A percentile compares a stretch with the other conserved stretches of the same genome.
These are phyloP conservation scores for Udeniomyces megalosporus DNA, from an alignment of 768 basidiomycete genomes.

Conservation along the genomic window DNA sequence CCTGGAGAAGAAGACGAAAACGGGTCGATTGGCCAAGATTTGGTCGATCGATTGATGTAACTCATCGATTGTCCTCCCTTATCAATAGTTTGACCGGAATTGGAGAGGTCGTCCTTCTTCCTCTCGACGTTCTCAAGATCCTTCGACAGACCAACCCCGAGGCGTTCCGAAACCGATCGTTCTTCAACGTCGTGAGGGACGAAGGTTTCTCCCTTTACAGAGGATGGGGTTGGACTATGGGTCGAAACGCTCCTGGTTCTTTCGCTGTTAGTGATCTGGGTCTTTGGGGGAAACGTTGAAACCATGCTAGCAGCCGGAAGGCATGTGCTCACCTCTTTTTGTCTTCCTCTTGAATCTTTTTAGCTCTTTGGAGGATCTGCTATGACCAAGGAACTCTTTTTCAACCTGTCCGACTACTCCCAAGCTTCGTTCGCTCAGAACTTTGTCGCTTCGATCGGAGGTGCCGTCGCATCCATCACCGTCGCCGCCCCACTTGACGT, in stretches of 20 bases:
- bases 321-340: no score
- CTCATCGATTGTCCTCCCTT: no score
- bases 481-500: conserved; percentile 90
- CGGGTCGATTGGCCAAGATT: no score
- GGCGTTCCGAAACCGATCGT: conserved; percentile 86
- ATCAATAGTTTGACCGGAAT: conserved; percentile 47
- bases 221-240: conserved; percentile 99
- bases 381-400: conserved; percentile 78
- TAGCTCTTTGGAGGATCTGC: conserved; percentile 97
- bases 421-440: conserved; percentile 95
- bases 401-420: conserved; percentile 75
- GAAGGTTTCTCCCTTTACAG: conserved; percentile 79
- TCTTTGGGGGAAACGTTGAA: background rate
- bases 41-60: background rate
- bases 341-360: background rate
- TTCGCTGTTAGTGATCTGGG: conserved; percentile 57
- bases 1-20: no score
- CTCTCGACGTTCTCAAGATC: conserved; percentile 92
- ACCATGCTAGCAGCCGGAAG: background rate
- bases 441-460: conserved; percentile 85
- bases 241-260: conserved; percentile 84
- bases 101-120: conserved; percentile 96
- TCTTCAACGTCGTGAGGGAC: conserved; percentile 74
- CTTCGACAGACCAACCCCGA: conserved; percentile 94
- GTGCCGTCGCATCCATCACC: conserved; percentile 87